Evolutionary conservation across 1,139 yeast species (phyloP), one percentile per base, ranked within the genome.

Genomic region (Pichiaceae sp.): DNA sequence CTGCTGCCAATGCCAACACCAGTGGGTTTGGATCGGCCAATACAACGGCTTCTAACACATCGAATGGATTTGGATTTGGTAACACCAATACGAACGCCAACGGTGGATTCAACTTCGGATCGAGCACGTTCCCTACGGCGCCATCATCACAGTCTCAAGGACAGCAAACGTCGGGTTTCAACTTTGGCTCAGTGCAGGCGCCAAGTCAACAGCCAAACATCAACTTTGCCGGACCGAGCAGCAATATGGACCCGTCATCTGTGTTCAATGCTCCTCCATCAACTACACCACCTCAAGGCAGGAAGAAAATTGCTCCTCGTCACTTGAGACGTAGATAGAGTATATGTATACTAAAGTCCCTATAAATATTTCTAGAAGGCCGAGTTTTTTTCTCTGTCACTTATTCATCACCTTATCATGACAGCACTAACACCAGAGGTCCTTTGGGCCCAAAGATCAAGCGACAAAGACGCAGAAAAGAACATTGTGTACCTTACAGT

Each of bases 371-470:
- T 15, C n/a, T 8, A 15, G n/a, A 25, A 9, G n/a, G n/a, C 16
- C 14, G 16, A 11, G 7, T 8, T 11, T 21, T 8, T 21, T 12
- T 25, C 28, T 12, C 14, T 14, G 16, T 15, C 28, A 9, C 6
- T 7, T 8, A 12, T 25, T 14, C 14, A 12, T 25, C n/a, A 14
- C 28, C 6, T 14, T 25, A 25, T 25, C n/a, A 43, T 43, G 46
- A 32, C 46, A 30, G 35, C 46, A 38, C 37, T 55, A 44, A 44
- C 59, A 33, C 67, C 68, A 38, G 67, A 63, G 14, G 16, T 14
- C 15, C 68, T 74, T 57, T 91, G 98, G 98, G 97, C 98, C 17
- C 98, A 91, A 66, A 84, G 98, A 63, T 86, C 96, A 36, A 77
- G 70, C 54, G 79, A 70, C 17, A 63, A 68, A 5, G 95, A 79